phyloP scores from a whole-genome alignment of 1,284 basidiomycete species.

The Chalciporus sp. region DNA sequence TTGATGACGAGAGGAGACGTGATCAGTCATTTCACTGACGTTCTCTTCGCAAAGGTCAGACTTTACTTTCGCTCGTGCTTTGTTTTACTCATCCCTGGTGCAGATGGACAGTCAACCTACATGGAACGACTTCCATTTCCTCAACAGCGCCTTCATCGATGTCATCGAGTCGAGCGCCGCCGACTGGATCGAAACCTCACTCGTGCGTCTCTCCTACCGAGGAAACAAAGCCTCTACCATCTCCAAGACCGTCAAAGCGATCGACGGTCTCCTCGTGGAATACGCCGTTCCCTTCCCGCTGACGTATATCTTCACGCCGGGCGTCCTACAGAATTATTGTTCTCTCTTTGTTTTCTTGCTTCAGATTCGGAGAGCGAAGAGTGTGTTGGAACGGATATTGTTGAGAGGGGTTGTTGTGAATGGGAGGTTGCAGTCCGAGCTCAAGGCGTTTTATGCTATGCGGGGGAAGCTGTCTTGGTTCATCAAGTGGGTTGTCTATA shows the following conservation, averaged over 20 bases:
- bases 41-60: slow-evolving; percentile 71
- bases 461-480: slow-evolving; percentile 80
- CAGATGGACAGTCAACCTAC: slow-evolving; percentile 72
- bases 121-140: slow-evolving; percentile 84
- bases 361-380: slow-evolving; percentile 75
- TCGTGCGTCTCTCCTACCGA: slow-evolving; percentile 74
- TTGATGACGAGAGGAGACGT: slow-evolving; percentile 74
- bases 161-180: slow-evolving; percentile 55
- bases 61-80: background rate
- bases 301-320: slow-evolving; percentile 74
- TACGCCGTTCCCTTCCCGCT: slow-evolving; percentile 83
- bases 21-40: slow-evolving; percentile 71
- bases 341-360: slow-evolving; percentile 78
- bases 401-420: slow-evolving; percentile 50
- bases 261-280: slow-evolving; percentile 71
- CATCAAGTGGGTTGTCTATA: slow-evolving; percentile 64
- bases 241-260: slow-evolving; percentile 54
- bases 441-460: slow-evolving; percentile 74
- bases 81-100: background rate
- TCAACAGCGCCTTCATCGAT: slow-evolving; percentile 78
- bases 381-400: slow-evolving; percentile 66
- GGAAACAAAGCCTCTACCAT: slow-evolving; percentile 46
- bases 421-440: slow-evolving; percentile 40
- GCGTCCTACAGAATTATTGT: slow-evolving; percentile 61
- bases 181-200: slow-evolving; percentile 60